These are phyloP conservation scores for Trichophyton verrucosum DNA, from an alignment of 2,329 filamentous ascomycete genomes.

Conservation along the genomic window DNA sequence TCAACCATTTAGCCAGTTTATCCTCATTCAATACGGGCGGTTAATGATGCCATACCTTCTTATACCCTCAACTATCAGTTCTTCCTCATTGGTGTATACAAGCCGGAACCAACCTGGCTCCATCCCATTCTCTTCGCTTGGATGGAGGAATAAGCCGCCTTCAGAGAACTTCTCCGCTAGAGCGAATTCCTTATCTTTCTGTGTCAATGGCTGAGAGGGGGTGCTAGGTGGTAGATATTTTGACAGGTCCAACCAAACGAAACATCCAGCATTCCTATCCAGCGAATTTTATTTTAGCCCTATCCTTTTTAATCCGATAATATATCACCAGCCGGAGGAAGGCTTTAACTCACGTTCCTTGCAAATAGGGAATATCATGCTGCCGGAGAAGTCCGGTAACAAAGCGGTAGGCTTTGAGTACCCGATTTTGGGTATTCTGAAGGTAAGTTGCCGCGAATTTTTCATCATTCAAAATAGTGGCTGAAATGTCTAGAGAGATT, in stretches of 20 bases:
- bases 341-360: constrained; percentile 19
- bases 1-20: background rate
- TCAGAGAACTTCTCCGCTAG: constrained; percentile 35
- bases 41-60: constrained; percentile 16
- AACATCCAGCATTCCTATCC: constrained; percentile 43
- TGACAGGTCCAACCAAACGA: constrained; percentile 43
- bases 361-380: constrained; percentile 28
- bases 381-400: constrained; percentile 24
- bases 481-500: constrained; percentile 4
- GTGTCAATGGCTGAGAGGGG: constrained; percentile 15
- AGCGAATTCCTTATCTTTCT: constrained; percentile 31
- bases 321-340: background rate
- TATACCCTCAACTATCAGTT: constrained; percentile 26
- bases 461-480: constrained; percentile 7
- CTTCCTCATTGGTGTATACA: constrained; percentile 35
- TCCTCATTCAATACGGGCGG: too few relatives aligned
- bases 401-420: constrained; percentile 20
- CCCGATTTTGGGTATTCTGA: constrained; percentile 18
- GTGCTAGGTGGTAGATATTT: constrained; percentile 26
- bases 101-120: constrained; percentile 43
- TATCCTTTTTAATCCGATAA: background rate
- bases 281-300: background rate
- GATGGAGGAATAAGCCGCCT: constrained; percentile 40
- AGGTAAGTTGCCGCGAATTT: constrained; percentile 11
- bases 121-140: constrained; percentile 34